Evolutionary conservation across 2,329 filamentous ascomycete genomes (phyloP).

Genomic region (Cladophialophora yegresii): DNA sequence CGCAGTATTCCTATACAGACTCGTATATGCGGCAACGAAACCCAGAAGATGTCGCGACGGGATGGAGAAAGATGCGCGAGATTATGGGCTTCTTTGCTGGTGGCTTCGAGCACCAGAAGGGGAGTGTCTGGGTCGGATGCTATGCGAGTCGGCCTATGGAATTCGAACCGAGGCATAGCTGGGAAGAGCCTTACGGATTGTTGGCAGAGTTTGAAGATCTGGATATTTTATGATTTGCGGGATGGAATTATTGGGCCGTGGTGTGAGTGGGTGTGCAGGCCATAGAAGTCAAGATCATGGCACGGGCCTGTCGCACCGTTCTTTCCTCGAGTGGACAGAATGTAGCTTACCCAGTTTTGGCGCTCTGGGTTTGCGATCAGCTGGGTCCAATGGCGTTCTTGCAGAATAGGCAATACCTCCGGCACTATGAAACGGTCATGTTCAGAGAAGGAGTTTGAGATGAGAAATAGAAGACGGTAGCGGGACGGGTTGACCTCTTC

Average conservation of each 20-base stretch:
- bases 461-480: background rate
- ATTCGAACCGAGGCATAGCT: conserved; percentile 37
- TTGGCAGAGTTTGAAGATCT: conserved; percentile 55
- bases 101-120: conserved; percentile 58
- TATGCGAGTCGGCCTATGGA: conserved; percentile 58
- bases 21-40: conserved; percentile 29
- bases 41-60: conserved; percentile 46
- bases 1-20: conserved; percentile 24
- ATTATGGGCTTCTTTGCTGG: conserved; percentile 65
- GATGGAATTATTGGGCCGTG: background rate
- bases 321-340: background rate
- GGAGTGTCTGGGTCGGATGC: conserved; percentile 56
- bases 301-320: background rate
- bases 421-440: background rate
- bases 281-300: background rate
- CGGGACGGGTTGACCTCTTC: background rate
- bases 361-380: background rate
- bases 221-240: conserved; percentile 49
- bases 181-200: conserved; percentile 43
- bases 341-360: background rate
- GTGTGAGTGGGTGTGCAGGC: background rate
- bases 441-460: background rate
- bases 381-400: background rate
- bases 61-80: conserved; percentile 61
- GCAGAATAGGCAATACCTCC: background rate